These are phyloP conservation scores for Ceratobasidium sp. DNA, from an alignment of 1,284 basidiomycete species.

Conservation along the genomic window DNA sequence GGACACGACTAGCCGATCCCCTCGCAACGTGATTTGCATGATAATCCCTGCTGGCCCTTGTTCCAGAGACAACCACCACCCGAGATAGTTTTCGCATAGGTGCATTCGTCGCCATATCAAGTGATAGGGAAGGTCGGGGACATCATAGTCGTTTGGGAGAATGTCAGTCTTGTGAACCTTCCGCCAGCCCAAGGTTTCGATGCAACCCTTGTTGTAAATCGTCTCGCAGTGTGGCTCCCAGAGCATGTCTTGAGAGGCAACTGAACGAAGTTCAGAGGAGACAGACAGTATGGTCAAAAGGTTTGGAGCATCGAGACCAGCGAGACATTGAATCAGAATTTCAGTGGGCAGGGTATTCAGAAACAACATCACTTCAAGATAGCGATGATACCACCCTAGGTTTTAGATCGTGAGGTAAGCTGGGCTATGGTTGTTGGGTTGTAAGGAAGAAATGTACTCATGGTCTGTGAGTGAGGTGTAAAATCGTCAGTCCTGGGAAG, in stretches of 20 bases:
- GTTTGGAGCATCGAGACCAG: not conserved
- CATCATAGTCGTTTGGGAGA: constrained; percentile 3
- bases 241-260: constrained; percentile 28
- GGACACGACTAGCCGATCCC: constrained; percentile 17
- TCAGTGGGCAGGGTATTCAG: not conserved
- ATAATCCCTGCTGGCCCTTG: constrained; percentile 15
- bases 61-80: constrained; percentile 34
- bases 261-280: not conserved
- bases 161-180: not conserved
- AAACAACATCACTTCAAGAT: not conserved
- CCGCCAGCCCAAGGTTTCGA: constrained; percentile 24
- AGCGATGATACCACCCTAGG: not conserved
- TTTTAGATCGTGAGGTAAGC: not conserved
- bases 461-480: not conserved
- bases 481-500: constrained; percentile 12
- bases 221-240: constrained; percentile 24
- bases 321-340: constrained; percentile 17
- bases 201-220: constrained; percentile 35
- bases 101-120: constrained; percentile 26
- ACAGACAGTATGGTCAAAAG: constrained; percentile 6
- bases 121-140: not conserved
- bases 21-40: constrained; percentile 15
- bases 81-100: constrained; percentile 28
- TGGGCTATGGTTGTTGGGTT: not conserved
- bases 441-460: not conserved